Evolutionary conservation across 345 rosid genomes (phyloP).

Genomic region (Fremontodendron californicum): DNA sequence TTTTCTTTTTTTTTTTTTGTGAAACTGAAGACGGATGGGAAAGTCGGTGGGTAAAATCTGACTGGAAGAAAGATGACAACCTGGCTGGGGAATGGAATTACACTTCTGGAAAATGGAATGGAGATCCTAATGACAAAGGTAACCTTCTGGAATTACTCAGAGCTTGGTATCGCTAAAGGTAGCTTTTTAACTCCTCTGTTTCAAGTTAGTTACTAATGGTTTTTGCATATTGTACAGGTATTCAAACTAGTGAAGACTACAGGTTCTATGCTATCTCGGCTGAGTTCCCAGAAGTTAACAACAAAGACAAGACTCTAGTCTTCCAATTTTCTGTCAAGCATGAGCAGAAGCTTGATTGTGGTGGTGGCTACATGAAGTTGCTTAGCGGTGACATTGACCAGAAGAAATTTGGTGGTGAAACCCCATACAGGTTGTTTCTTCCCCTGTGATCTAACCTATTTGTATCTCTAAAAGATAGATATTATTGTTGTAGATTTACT

Average conservation of each 20-base stretch:
- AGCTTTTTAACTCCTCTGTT: neutral
- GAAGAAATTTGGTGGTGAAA: constrained; percentile 94
- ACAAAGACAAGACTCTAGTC: constrained; percentile 83
- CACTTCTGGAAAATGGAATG: constrained; percentile 93
- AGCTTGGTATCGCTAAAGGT: neutral
- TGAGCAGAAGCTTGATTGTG: constrained; percentile 99
- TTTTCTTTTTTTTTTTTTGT: neutral
- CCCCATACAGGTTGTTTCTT: constrained; percentile 65
- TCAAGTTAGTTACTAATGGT: neutral
- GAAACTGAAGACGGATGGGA: constrained; percentile 82
- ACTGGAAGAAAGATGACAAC: constrained; percentile 89
- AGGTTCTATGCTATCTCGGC: constrained; percentile 99
- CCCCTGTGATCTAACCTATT: neutral
- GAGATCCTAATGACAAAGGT: constrained; percentile 89
- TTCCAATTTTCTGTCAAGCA: constrained; percentile 98
- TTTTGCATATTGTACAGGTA: constrained; percentile 43
- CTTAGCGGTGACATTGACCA: constrained; percentile 86
- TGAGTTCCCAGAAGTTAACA: constrained; percentile 84
- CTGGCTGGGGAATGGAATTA: constrained; percentile 88
- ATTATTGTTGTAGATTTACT: too few species aligned
- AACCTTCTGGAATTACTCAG: constrained; percentile 10
- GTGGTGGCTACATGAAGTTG: constrained; percentile 99
- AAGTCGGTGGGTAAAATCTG: constrained; percentile 79
- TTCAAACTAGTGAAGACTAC: constrained; percentile 94
- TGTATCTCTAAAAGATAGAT: neutral